Evolutionary conservation across 352 stramenopile genomes (phyloP).

Genomic region (Phytophthora rubi): DNA sequence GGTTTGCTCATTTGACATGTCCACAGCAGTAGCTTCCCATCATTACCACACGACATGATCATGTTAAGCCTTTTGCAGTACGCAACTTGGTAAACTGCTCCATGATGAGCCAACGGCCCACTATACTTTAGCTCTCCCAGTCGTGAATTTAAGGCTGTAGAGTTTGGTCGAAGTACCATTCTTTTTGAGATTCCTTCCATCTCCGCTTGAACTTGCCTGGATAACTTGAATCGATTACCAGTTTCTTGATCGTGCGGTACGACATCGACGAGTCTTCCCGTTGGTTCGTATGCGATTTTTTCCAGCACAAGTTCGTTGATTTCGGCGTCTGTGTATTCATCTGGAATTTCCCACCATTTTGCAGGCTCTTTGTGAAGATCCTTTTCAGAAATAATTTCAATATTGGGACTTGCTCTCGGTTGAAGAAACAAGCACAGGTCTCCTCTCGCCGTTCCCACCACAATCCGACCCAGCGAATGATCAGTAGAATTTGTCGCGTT

Average conservation of each 20-base stretch:
- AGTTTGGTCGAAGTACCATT: constrained; percentile 57
- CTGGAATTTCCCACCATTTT: constrained; percentile 82
- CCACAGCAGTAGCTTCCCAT: constrained; percentile 65
- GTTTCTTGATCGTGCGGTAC: constrained; percentile 71
- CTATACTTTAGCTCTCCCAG: constrained; percentile 60
- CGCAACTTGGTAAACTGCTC: constrained; percentile 49
- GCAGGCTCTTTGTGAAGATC: constrained; percentile 50
- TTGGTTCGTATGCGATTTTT: constrained; percentile 65
- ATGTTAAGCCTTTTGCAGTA: constrained; percentile 65
- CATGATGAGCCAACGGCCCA: constrained; percentile 57
- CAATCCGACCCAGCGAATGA: constrained; percentile 62
- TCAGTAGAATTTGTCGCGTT: constrained; percentile 51
- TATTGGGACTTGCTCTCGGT: constrained; percentile 44
- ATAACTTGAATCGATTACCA: constrained; percentile 70
- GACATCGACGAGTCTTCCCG: constrained; percentile 61
- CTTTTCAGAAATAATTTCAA: constrained; percentile 38
- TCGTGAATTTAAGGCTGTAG: constrained; percentile 43
- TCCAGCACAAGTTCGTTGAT: constrained; percentile 71
- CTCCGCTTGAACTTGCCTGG: constrained; percentile 58
- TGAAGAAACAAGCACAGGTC: constrained; percentile 79
- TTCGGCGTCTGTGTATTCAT: constrained; percentile 65
- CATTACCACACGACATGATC: constrained; percentile 57
- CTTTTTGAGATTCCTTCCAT: constrained; percentile 61
- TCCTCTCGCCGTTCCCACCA: constrained; percentile 69
- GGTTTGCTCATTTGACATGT: constrained; percentile 54